Base-by-base conservation (phyloP, 202 grass and related monocot species). In the Dendrocalamus latiflorus region DNA sequence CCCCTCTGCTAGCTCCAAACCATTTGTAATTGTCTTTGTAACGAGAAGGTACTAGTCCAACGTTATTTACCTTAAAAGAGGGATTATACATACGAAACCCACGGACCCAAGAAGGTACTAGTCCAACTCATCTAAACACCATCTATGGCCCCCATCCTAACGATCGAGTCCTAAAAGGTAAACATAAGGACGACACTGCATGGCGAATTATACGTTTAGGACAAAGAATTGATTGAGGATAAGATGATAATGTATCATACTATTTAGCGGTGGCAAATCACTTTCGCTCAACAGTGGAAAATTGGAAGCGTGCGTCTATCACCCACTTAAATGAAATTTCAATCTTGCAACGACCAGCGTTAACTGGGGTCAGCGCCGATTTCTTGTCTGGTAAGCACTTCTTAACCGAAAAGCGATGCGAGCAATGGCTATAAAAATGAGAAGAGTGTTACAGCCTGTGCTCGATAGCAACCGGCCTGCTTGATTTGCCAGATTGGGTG, bases 311-410 rank as follows among this genome's bases (percentile, higher is more conserved):
- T 63, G 60, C 68, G 18, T 74, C 68, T 47, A 33, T 61, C 53
- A 62, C 53, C 70, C 70, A 55, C 30, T 64, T 70, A 51, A 85
- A 45, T 50, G 15, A 66, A 59, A 13, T 16, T 70, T 48, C 76
- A 64, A 63, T 56, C 43, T 25, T 81, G 44, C 22, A 45, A 55
- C 21, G 55, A 69, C 64, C 9, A 47, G 45, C 22, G 43, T 36
- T 36, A 50, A 36, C 34, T 36, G 34, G 34, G 34, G 5, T 36
- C 87, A 70, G 54, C 53, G 34, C 87, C 62, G 34, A 10, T 37
- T 65, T 26, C 18, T 80, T 37, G 2, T 39, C 44, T 73, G 68
- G 85, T 85, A 28, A 75, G 4, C 20, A 68, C 76, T 55, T 41
- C 33, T 70, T 69, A 80, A 63, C 70, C 2, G 70, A 89, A 89